Evolutionary conservation across 768 basidiomycete genomes (phyloP).

Genomic region (Neoboletus subvelutipes): DNA sequence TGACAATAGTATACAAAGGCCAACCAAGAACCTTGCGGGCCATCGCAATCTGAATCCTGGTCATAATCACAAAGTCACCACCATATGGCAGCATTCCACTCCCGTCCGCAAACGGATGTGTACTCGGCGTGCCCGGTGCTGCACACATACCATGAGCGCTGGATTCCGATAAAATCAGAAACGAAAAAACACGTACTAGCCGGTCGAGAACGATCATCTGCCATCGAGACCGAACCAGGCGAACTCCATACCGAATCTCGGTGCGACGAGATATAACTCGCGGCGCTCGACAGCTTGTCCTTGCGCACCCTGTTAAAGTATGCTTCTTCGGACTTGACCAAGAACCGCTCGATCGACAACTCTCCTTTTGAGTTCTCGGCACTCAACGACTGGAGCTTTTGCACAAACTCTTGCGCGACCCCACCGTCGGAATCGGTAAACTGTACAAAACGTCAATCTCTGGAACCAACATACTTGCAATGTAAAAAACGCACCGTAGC

Average conservation of each 20-base stretch:
- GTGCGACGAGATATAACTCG: constrained; percentile 73
- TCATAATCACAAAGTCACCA: constrained; percentile 77
- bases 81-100: constrained; percentile 48
- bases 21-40: constrained; percentile 77
- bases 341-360: constrained; percentile 87
- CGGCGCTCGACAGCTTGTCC: constrained; percentile 82
- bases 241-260: constrained; percentile 84
- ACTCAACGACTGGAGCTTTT: constrained; percentile 73
- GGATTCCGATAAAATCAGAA: constrained; percentile 12
- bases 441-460: constrained; percentile 35
- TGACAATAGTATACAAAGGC: constrained; percentile 90
- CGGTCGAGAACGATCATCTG: constrained; percentile 69
- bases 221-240: constrained; percentile 37
- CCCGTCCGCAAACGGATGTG: constrained; percentile 45
- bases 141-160: constrained; percentile 1
- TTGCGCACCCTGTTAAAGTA: constrained; percentile 91
- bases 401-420: constrained; percentile 85
- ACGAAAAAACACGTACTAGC: constrained; percentile 53
- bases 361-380: constrained; percentile 90
- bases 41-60: constrained; percentile 79
- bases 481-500: constrained; percentile 56
- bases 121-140: constrained; percentile 49
- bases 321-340: constrained; percentile 88
- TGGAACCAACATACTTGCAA: neutral
- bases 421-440: constrained; percentile 95